phyloP scores from a whole-genome alignment of 345 rosid species.

The Arabis hirsuta region DNA sequence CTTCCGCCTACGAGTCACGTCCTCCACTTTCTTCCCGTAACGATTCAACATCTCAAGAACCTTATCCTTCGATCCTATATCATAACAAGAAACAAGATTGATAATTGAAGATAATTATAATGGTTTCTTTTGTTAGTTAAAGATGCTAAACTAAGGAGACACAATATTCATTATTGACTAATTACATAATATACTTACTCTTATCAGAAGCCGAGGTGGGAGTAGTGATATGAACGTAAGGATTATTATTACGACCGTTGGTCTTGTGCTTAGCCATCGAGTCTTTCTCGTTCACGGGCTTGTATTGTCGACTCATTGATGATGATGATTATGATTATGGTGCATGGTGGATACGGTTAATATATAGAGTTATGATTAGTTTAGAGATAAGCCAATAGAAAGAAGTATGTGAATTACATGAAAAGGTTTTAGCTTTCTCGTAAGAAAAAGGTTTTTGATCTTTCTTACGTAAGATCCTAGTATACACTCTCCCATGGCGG shows the following conservation, averaged over 20 bases:
- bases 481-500: constrained; percentile 38
- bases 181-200: constrained; percentile 17
- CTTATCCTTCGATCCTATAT: constrained; percentile 56
- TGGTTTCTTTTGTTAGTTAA: not conserved
- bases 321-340: too few species aligned
- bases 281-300: constrained; percentile 9
- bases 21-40: constrained; percentile 65
- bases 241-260: constrained; percentile 43
- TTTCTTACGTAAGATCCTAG: too few species aligned
- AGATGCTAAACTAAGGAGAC: not conserved
- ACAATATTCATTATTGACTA: not conserved
- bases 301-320: constrained; percentile 21
- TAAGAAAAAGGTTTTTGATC: constrained; percentile 13
- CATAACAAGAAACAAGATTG: not conserved
- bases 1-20: constrained; percentile 63
- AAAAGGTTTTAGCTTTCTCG: constrained; percentile 27
- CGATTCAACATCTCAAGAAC: constrained; percentile 57
- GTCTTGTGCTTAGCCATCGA: constrained; percentile 20
- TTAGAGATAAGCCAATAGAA: not conserved
- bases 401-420: constrained; percentile 29
- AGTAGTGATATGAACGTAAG: constrained; percentile 52
- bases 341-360: too few species aligned
- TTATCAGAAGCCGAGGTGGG: constrained; percentile 43
- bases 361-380: constrained; percentile 32
- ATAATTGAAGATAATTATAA: not conserved